Conservation (phyloP, 2,329 filamentous ascomycete genomes). For the Penicillium sclerotigenum region DNA sequence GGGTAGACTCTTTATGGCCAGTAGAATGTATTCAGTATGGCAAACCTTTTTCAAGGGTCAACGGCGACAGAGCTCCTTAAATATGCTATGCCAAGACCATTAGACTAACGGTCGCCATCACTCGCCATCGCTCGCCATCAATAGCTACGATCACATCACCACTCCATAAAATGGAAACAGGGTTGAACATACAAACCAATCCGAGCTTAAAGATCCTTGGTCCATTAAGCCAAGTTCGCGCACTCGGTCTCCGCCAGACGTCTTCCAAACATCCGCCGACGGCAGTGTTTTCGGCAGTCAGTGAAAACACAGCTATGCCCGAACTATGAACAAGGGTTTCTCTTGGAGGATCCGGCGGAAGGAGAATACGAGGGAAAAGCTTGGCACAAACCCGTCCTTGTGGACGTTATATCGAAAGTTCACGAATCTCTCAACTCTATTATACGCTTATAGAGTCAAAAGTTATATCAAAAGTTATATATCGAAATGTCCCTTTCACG, state of each 20-base stretch:
- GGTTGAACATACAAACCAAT: conserved; percentile 17
- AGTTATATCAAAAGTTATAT: no score
- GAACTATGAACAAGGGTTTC: background rate
- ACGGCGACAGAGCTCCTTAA: conserved; percentile 20
- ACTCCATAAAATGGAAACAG: background rate
- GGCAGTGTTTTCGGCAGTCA: conserved; percentile 35
- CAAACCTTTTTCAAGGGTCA: background rate
- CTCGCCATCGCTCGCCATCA: conserved; percentile 33
- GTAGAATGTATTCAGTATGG: background rate
- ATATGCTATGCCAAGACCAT: conserved; percentile 24
- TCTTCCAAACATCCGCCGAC: conserved; percentile 16
- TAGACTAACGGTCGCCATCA: conserved; percentile 29
- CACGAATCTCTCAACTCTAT: background rate
- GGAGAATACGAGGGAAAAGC: conserved; percentile 16
- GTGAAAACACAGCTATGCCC: conserved; percentile 5
- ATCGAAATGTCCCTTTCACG: no score
- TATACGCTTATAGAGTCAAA: no score
- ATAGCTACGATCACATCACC: conserved; percentile 33
- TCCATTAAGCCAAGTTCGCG: background rate
- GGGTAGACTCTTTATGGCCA: background rate
- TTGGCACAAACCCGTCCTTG: conserved; percentile 3
- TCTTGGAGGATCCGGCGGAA: background rate
- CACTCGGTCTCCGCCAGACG: conserved; percentile 12
- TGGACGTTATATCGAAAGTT: background rate
- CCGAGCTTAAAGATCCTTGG: conserved; percentile 21